Evolutionary conservation across 1,284 basidiomycete species (phyloP), one percentile per base, ranked within the genome.

Genomic region (Ganoderma leucocontextum): DNA sequence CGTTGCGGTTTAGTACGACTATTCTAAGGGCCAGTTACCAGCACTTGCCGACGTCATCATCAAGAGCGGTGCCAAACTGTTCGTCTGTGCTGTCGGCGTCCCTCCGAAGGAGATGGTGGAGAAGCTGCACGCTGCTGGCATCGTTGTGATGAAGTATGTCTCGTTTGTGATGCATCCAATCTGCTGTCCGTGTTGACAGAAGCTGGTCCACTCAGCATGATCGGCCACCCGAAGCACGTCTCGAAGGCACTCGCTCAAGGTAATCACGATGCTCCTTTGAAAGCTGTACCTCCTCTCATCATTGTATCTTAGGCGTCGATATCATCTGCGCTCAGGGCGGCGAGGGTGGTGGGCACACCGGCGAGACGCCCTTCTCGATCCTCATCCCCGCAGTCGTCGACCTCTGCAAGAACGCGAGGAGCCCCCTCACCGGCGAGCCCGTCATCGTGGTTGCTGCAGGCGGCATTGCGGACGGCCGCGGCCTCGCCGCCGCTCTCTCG

Each of bases 161-260:
- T 60, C 53, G 4, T 36, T 0, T 19, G 36, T 60, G 29, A 62
- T 67, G 49, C 64, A 70, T 42, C 67, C 60, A 55, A 47, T 55
- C 41, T 57, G 38, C 55, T 41, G 33, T 39, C 8, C 58, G n/a
- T 41, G 22, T 38, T 58, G 36, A 58, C 55, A 8, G 19, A 12
- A 4, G 55, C 22, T 36, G 39, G 17, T 60, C 17, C 22, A 22
- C 25, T 61, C 64, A 92, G 91, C 82, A 96, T 97, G 93, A 85
- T 97, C 68, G 95, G 94, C 33, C 91, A 94, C 75, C 93, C 93
- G n/a, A 96, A 94, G 89, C 95, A 96, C 75, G 94, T 93, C 62
- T 78, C 82, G 36, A 95, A 95, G 80, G 95, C 93, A 7, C 84
- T 95, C 33, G 91, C 87, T 10, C 89, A 89, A 78, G 91, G 89